Evolutionary conservation across 2,329 filamentous ascomycete genomes (phyloP).

Genomic region (Pseudogymnoascus sp.): DNA sequence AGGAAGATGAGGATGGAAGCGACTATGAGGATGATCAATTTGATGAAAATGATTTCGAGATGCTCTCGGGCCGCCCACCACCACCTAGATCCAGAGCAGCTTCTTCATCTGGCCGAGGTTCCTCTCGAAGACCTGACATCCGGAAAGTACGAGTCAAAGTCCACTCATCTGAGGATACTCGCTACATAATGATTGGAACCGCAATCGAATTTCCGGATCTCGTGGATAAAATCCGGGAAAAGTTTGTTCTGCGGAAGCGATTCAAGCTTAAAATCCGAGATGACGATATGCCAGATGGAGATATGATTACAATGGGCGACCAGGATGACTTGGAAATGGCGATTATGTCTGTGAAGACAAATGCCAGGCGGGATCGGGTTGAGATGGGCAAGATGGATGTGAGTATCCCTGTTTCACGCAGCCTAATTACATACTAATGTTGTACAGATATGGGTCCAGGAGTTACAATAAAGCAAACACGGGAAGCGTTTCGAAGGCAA

Average conservation of each 20-base stretch:
- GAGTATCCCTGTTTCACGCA: constrained; percentile 34
- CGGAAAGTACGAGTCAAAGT: constrained; percentile 85
- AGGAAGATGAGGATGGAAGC: constrained; percentile 70
- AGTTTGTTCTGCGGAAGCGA: constrained; percentile 68
- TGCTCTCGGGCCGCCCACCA: constrained; percentile 53
- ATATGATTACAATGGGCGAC: constrained; percentile 96
- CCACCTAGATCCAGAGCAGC: constrained; percentile 33
- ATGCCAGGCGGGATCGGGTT: constrained; percentile 62
- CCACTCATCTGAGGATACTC: constrained; percentile 71
- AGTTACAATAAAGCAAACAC: constrained; percentile 1
- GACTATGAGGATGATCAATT: constrained; percentile 63
- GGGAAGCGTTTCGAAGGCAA: neutral
- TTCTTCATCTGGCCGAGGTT: constrained; percentile 39
- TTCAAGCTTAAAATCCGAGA: constrained; percentile 88
- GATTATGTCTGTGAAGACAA: constrained; percentile 59
- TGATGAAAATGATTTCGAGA: constrained; percentile 74
- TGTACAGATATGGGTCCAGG: constrained; percentile 4
- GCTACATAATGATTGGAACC: constrained; percentile 80
- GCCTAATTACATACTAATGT: neutral
- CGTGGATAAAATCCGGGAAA: constrained; percentile 70
- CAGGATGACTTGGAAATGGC: constrained; percentile 93
- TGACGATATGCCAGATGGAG: constrained; percentile 66
- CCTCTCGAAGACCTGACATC: constrained; percentile 57
- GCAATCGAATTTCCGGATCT: constrained; percentile 70
- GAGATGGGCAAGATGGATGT: constrained; percentile 96